These are phyloP conservation scores for Termitomyces sp. DNA, from an alignment of 768 basidiomycete species.

Conservation along the genomic window DNA sequence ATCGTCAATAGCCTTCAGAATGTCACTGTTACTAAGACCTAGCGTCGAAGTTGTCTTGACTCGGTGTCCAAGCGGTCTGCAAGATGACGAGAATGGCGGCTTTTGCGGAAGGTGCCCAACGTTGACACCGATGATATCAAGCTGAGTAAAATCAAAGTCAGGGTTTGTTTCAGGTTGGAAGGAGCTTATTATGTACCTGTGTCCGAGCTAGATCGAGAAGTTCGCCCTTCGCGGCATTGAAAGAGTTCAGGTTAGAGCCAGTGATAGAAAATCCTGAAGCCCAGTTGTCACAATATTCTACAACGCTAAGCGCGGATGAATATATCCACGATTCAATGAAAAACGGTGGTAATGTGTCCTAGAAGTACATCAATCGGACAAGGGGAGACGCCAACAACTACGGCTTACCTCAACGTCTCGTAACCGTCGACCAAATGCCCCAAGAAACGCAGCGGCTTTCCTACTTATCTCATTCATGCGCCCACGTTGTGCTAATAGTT, in stretches of 20 bases:
- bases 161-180: neutral
- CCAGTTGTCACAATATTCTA: constrained; percentile 80
- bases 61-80: constrained; percentile 16
- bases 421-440: constrained; percentile 70
- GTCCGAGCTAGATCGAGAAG: constrained; percentile 82
- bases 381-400: constrained; percentile 10
- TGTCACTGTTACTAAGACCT: constrained; percentile 56
- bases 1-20: constrained; percentile 55
- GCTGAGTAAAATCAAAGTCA: constrained; percentile 37
- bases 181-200: constrained; percentile 52
- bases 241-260: constrained; percentile 40
- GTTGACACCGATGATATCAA: constrained; percentile 80
- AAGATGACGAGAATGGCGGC: constrained; percentile 25
- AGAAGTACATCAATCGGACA: neutral
- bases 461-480: constrained; percentile 67
- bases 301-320: constrained; percentile 80
- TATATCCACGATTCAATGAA: constrained; percentile 95
- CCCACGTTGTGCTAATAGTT: constrained; percentile 66
- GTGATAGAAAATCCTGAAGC: constrained; percentile 46
- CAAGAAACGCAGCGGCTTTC: constrained; percentile 73
- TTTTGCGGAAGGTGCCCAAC: constrained; percentile 69
- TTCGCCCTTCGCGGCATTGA: constrained; percentile 83
- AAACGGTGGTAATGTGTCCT: constrained; percentile 48
- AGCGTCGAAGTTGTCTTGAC: constrained; percentile 20
- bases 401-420: constrained; percentile 74